These are phyloP conservation scores for Aspergillaceae sp. DNA, from an alignment of 2,329 filamentous ascomycete species.

Conservation along the genomic window DNA sequence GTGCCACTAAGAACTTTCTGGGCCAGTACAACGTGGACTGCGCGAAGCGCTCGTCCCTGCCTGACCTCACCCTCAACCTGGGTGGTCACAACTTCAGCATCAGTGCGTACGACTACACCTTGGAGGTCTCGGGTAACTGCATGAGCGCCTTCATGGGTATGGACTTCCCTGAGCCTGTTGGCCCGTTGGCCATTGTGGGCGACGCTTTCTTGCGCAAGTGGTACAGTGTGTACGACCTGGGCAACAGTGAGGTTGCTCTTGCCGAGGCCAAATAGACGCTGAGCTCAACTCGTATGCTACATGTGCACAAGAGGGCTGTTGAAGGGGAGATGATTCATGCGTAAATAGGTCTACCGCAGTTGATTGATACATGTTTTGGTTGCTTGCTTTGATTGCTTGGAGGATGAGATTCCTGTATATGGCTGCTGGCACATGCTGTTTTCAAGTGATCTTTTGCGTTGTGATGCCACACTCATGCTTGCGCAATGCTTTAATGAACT, in stretches of 20 bases:
- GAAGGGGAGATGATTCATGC: background rate
- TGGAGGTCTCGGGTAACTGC: constrained; percentile 90
- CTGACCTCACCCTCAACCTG: constrained; percentile 85
- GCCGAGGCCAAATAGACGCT: constrained; percentile 64
- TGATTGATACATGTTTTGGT: background rate
- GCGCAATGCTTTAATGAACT: background rate
- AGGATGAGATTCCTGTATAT: background rate
- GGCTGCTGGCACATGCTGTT: background rate
- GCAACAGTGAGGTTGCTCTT: constrained; percentile 78
- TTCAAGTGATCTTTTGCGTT: background rate
- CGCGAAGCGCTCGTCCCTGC: constrained; percentile 68
- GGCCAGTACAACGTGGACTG: constrained; percentile 96
- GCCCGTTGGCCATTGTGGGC: constrained; percentile 88
- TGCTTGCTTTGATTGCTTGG: background rate
- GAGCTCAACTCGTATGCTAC: too few species aligned
- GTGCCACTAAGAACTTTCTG: constrained; percentile 94
- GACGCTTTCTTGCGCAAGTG: constrained; percentile 48
- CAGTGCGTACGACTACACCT: constrained; percentile 80
- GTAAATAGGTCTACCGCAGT: background rate
- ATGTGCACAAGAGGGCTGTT: background rate
- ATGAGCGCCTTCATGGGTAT: constrained; percentile 98
- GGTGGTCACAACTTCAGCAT: constrained; percentile 91
- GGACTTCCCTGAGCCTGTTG: constrained; percentile 76
- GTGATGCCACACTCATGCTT: background rate
- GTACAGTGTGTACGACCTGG: constrained; percentile 95